Evolutionary conservation across 2,329 filamentous ascomycete species (phyloP).

Genomic region (Chaetomiaceae sp.): DNA sequence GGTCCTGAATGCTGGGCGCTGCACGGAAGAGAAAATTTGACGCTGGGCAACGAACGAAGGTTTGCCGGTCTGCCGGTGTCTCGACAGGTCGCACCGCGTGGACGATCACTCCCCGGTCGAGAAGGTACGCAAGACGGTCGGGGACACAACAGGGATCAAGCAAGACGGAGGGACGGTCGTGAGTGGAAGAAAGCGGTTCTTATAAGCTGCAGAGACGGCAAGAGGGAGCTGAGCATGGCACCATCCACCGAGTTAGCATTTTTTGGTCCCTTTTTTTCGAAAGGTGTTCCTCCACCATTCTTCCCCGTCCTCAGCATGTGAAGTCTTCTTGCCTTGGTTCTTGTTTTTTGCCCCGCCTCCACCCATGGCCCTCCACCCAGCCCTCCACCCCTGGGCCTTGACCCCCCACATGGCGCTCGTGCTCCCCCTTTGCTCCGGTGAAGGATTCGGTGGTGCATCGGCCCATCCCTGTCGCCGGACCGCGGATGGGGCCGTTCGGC

Average conservation of each 20-base stretch:
- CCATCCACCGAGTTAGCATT: too few relatives aligned
- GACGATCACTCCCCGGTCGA: background rate
- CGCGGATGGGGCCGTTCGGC: background rate
- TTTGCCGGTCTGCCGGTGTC: conserved; percentile 1
- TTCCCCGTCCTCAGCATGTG: background rate
- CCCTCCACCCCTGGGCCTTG: background rate
- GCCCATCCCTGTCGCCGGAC: background rate
- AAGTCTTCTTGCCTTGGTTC: background rate
- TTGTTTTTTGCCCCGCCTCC: background rate
- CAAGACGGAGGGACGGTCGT: too few relatives aligned
- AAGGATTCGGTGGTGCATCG: background rate
- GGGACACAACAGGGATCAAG: too few relatives aligned
- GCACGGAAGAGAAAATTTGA: background rate
- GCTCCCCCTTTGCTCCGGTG: background rate
- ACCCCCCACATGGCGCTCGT: too few relatives aligned
- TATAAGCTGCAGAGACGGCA: too few relatives aligned
- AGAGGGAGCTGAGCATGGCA: too few relatives aligned
- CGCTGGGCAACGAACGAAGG: background rate
- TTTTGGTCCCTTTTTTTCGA: too few relatives aligned
- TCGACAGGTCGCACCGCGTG: background rate
- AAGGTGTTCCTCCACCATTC: too few relatives aligned
- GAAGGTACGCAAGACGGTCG: background rate
- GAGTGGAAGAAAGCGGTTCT: too few relatives aligned
- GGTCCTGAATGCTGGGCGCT: background rate
- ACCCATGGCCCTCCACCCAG: background rate